These are phyloP conservation scores for Skeletonema marinoi DNA, from an alignment of 108 stramenopile species.

Conservation along the genomic window DNA sequence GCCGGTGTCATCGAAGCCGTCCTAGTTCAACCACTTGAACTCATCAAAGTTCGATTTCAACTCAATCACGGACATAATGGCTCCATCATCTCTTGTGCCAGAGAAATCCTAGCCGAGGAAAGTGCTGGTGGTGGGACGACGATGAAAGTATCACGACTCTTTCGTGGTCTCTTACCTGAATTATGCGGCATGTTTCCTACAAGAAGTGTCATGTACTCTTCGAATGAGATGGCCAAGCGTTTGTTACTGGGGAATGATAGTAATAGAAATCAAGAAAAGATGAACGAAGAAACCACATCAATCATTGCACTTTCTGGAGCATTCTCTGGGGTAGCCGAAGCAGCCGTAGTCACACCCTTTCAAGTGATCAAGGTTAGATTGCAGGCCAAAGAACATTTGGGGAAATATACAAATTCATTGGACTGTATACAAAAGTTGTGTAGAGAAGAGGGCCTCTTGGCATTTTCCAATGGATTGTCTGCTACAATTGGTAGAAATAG, in stretches of 20 bases:
- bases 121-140: background rate
- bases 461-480: conserved; percentile 3
- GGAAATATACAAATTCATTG: conserved; percentile 16
- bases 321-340: conserved; percentile 18
- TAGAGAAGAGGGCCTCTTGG: conserved; percentile 10
- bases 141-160: background rate
- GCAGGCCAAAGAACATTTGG: conserved; percentile 19
- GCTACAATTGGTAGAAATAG: conserved; percentile 17
- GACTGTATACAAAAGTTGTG: conserved; percentile 14
- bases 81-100: background rate
- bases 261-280: background rate
- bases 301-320: conserved; percentile 1
- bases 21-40: conserved; percentile 11
- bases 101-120: conserved; percentile 7
- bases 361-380: conserved; percentile 15
- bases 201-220: conserved; percentile 22
- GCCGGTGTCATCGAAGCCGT: conserved; percentile 20
- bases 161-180: conserved; percentile 20
- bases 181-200: conserved; percentile 26
- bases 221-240: conserved; percentile 20
- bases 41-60: conserved; percentile 29
- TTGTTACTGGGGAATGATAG: background rate
- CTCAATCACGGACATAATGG: conserved; percentile 14
- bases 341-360: conserved; percentile 11
- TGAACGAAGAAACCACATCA: background rate